Evolutionary conservation across 2,329 filamentous ascomycete species (phyloP), one percentile per base, ranked within the genome.

Genomic region (Furcasterigmium furcatum): DNA sequence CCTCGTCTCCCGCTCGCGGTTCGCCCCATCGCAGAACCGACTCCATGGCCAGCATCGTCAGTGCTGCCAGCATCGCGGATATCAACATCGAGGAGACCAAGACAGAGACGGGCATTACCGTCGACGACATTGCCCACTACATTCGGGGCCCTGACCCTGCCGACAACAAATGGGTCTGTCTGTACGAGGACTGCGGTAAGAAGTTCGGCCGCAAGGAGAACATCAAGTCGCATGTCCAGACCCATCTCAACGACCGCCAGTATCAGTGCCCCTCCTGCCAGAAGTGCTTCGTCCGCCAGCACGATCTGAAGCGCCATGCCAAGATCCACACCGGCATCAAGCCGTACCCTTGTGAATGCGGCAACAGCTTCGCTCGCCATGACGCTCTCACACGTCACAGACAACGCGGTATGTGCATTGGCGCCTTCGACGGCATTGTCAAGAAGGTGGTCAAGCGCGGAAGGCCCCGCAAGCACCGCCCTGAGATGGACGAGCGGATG

Each of bases 271-370:
- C 92, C 38, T 85, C 88, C 45, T 99, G 94, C 72, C 79, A 87
- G 10, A 39, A 39, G 36, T 39, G 36, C 20, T 25, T 25, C 36
- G 36, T 39, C 13, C 36, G 36, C 14, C 36, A 39, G 22, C 36
- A 39, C 36, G 36, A 39, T 20, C 36, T 39, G 19, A 39, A 97
- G 74, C 84, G 94, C 49, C 94, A 99, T 63, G 87, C 91, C 55
- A 96, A 97, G 71, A 99, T 97, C 47, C 94, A 99, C 69, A 95
- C 89, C 1, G 91, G 91, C 41, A 86, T 95, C 68, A 96, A 96
- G 72, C 91, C 92, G 5, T 96, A 96, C 63, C 87, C 89, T 38
- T 99, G 94, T 68, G 84, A 90, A 52, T 99, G 94, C 62, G 91
- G 92, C 46, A 95, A 95, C 66, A 90, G 86, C 54, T 99, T 99